Evolutionary conservation across 2,329 filamentous ascomycete genomes (phyloP).

Genomic region (Cladosporium sp.): DNA sequence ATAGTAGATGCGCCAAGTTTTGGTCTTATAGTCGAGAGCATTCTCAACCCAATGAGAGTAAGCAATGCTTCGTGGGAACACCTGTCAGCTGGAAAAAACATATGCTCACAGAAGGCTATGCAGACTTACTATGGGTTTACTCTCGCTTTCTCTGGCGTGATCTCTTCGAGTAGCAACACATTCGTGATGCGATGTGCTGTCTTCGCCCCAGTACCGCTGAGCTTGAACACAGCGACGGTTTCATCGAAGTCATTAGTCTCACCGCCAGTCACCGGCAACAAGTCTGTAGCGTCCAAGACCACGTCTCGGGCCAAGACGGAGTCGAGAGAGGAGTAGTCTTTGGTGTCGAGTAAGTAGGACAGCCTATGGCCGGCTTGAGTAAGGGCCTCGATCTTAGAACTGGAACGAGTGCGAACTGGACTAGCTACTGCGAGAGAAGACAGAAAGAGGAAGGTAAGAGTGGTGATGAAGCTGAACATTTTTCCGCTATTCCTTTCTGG

Average conservation of each 20-base stretch:
- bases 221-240: conserved; percentile 7
- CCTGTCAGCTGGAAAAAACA: too few relatives aligned
- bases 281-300: conserved; percentile 13
- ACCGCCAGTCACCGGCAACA: conserved; percentile 12
- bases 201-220: conserved; percentile 8
- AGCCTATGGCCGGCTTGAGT: conserved; percentile 18
- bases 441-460: too few relatives aligned
- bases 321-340: conserved; percentile 15
- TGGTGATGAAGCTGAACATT: too few relatives aligned
- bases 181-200: conserved; percentile 16
- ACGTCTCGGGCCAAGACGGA: conserved; percentile 15
- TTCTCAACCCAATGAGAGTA: conserved; percentile 15
- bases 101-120: too few relatives aligned
- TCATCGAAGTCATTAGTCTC: conserved; percentile 14
- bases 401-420: too few relatives aligned
- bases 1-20: conserved; percentile 17
- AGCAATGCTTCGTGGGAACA: conserved; percentile 13
- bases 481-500: too few relatives aligned
- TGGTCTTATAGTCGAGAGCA: conserved; percentile 14
- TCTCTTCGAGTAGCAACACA: conserved; percentile 14
- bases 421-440: too few relatives aligned
- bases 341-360: conserved; percentile 14
- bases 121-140: conserved; percentile 15
- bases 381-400: conserved; percentile 12
- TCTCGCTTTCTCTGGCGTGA: conserved; percentile 12